A percentile compares a stretch with the other conserved stretches of the same genome.
Conservation (phyloP, 164 flowering plant genomes). For the Kingdonia uniflora region DNA sequence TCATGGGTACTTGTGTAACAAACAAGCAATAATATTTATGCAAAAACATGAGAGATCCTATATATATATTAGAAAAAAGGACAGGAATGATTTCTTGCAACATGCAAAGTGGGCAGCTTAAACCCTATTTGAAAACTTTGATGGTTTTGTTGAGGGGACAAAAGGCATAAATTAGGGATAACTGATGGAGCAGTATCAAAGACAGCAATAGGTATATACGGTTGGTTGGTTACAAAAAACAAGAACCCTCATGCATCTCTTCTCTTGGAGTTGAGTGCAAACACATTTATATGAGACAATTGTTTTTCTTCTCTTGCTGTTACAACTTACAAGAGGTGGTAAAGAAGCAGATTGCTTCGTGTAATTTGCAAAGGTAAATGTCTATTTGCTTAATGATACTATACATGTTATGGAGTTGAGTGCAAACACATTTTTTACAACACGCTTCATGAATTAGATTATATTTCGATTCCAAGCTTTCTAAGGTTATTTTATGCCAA, state of each 20-base stretch:
- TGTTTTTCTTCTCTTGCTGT: too few relatives aligned
- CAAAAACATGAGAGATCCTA: conserved; percentile 14
- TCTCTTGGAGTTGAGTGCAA: too few relatives aligned
- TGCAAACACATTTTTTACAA: too few relatives aligned
- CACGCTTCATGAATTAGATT: too few relatives aligned
- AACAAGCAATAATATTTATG: not conserved
- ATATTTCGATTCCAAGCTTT: too few relatives aligned
- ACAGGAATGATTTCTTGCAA: conserved; percentile 8
- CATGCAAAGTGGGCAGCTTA: conserved; percentile 22
- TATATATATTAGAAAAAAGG: conserved; percentile 2
- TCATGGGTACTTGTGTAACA: conserved; percentile 2
- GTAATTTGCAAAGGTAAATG: too few relatives aligned
- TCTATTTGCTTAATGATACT: too few relatives aligned
- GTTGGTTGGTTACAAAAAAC: conserved; percentile 25
- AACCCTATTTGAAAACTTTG: conserved; percentile 39
- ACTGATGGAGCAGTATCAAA: conserved; percentile 12
- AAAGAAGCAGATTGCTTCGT: too few relatives aligned
- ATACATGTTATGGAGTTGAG: too few relatives aligned
- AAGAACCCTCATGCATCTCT: conserved; percentile 35
- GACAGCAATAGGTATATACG: conserved; percentile 13
- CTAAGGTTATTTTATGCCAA: too few relatives aligned
- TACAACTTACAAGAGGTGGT: not conserved
- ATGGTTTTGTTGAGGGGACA: conserved; percentile 82
- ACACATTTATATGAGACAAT: too few relatives aligned
- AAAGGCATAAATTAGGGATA: conserved; percentile 52